Evolutionary conservation across 371 early-diverging fungal genomes (phyloP), one percentile per base, ranked within the genome.

Genomic region (Lichtheimia ramosa): DNA sequence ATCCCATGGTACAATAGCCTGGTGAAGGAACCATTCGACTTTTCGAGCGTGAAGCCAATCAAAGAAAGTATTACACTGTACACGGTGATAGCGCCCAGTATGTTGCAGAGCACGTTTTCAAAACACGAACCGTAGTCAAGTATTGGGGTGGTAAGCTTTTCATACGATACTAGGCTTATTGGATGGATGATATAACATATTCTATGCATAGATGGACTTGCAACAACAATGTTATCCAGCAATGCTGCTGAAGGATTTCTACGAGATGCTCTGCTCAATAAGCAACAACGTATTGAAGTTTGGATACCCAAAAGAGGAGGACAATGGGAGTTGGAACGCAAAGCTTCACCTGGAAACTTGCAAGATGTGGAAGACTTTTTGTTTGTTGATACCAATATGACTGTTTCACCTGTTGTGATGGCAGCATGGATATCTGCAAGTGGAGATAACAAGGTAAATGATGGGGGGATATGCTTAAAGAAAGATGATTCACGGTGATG

Each of bases 261-360:
- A 51, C 81, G 93, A 49, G 92, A 94, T 63, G 80, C 89, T 1
- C 74, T 97, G 16, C 64, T 95, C 40, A 84, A 81, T 57, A 81
- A 87, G 63, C 89, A 90, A 60, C 73, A 86, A 54, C 76, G 89
- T 15, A 76, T 98, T 7, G 96, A 97, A 69, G 93, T 98, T 20
- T 95, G 94, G 93, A 81, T 77, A n/a, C 70, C 66, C 58, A 80
- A 70, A 57, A 65, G 50, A 62, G 34, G 34, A 34, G 63, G 63
- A n/a, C 56, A 64, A 41, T 90, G 91, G 92, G 61, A 77, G 55
- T 40, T 86, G 0, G 27, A 69, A 1, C 65, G 73, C 42, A 74
- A 68, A 80, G 97, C 96, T 5, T 96, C 97, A 2, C 98, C 98
- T 3, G 98, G 98, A 18, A 95, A 97, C 59, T 68, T 96, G 51